Percentiles rank a stretch among this genome's conserved stretches.
These are phyloP conservation scores for Triticum aestivum DNA, from an alignment of 176 grass and related monocot species.

Conservation along the genomic window IWGSC_CS_RefSeq_v2.1 NC_057808.1:428858521-428859020, in stretches of 20 bases:
- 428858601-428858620: no score
- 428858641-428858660: constrained; percentile 12
- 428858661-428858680: background rate
- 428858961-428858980: background rate
- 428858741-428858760: constrained; percentile 65
- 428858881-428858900: constrained; percentile 73
- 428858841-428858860: constrained; percentile 44
- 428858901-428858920: constrained; percentile 55
- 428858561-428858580: background rate
- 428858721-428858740: constrained; percentile 80
- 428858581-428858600: background rate
- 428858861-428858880: constrained; percentile 80
- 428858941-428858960: constrained; percentile 58
- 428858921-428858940: constrained; percentile 82
- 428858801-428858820: background rate
- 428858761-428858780: background rate
- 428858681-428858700: constrained; percentile 79
- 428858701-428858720: constrained; percentile 69
- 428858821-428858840: background rate
- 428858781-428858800: background rate
- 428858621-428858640: background rate
- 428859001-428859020: background rate
- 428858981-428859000: constrained; percentile 15
- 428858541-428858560: constrained; percentile 51
- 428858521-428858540: constrained; percentile 94